Conservation (phyloP, 2,329 filamentous ascomycete species). For the Penicillium corylophilum region DNA sequence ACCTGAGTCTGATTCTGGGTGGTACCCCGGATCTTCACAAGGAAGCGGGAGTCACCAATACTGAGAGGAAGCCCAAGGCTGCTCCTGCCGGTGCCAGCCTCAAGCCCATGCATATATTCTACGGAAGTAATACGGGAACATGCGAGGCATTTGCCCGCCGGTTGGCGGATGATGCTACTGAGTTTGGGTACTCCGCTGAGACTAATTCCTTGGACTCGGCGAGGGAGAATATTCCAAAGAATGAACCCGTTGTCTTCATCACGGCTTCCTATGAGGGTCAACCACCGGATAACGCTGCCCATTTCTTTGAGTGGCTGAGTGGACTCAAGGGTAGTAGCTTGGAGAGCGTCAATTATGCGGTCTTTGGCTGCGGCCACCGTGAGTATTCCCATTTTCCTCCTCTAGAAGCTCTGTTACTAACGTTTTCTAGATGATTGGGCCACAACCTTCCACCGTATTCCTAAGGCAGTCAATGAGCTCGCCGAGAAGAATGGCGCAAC, state of each 20-base stretch:
- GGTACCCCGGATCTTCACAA: constrained; percentile 9
- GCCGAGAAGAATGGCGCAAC: constrained; percentile 54
- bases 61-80: constrained; percentile 23
- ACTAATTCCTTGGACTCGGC: constrained; percentile 62
- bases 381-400: constrained; percentile 10
- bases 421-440: constrained; percentile 43
- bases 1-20: constrained; percentile 41
- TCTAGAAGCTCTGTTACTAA: background rate
- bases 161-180: constrained; percentile 58
- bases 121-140: constrained; percentile 73
- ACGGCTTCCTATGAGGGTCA: constrained; percentile 73
- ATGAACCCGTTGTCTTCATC: constrained; percentile 64
- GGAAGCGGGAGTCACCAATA: constrained; percentile 10
- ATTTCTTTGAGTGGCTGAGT: constrained; percentile 68
- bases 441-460: constrained; percentile 65
- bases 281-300: constrained; percentile 68
- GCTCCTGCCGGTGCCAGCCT: constrained; percentile 17
- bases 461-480: constrained; percentile 59
- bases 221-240: constrained; percentile 58
- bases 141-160: constrained; percentile 68
- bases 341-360: constrained; percentile 60
- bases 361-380: constrained; percentile 67
- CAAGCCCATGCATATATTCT: constrained; percentile 64
- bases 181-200: constrained; percentile 59
- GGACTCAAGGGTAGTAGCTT: constrained; percentile 52